Percentiles rank a stretch among this genome's conserved stretches.
Evolutionary conservation across 768 basidiomycete genomes (phyloP).

Genomic region (Cytidiella melzeri): DNA sequence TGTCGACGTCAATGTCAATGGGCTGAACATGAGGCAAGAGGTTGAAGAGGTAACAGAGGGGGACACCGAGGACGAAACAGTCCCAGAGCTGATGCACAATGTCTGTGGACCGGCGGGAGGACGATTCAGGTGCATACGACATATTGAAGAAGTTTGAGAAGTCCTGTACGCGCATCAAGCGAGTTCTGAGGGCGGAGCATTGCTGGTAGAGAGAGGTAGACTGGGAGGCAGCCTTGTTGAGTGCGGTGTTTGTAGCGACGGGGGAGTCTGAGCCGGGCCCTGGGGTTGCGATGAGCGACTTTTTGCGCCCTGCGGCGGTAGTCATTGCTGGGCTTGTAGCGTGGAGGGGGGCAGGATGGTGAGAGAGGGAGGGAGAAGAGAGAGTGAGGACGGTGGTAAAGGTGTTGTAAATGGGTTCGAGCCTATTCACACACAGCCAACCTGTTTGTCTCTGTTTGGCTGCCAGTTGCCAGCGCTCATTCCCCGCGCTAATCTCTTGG

Average conservation of each 20-base stretch:
- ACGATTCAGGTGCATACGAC: constrained; percentile 41
- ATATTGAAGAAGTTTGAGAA: constrained; percentile 68
- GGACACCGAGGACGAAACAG: constrained; percentile 86
- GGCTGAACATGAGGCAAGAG: constrained; percentile 54
- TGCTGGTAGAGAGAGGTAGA: constrained; percentile 90
- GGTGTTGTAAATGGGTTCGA: not conserved
- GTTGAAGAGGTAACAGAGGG: constrained; percentile 96
- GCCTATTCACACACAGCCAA: constrained; percentile 10
- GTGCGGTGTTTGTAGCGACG: constrained; percentile 74
- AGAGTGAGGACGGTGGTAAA: constrained; percentile 10
- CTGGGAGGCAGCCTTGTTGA: constrained; percentile 86
- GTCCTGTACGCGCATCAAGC: constrained; percentile 71
- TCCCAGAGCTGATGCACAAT: constrained; percentile 95
- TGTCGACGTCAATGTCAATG: constrained; percentile 56
- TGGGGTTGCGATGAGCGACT: constrained; percentile 35
- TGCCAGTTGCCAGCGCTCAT: no score
- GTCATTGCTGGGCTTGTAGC: constrained; percentile 32
- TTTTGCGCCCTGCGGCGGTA: constrained; percentile 45
- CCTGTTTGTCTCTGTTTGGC: constrained; percentile 11
- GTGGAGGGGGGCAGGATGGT: constrained; percentile 11
- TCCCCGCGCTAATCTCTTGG: no score
- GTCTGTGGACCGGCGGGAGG: constrained; percentile 71
- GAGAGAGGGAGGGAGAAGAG: constrained; percentile 9
- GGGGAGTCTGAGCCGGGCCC: constrained; percentile 71
- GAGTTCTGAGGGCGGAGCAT: constrained; percentile 72